These are phyloP conservation scores for Leccinum subgranulosum DNA, from an alignment of 768 basidiomycete species.

Conservation along the genomic window DNA sequence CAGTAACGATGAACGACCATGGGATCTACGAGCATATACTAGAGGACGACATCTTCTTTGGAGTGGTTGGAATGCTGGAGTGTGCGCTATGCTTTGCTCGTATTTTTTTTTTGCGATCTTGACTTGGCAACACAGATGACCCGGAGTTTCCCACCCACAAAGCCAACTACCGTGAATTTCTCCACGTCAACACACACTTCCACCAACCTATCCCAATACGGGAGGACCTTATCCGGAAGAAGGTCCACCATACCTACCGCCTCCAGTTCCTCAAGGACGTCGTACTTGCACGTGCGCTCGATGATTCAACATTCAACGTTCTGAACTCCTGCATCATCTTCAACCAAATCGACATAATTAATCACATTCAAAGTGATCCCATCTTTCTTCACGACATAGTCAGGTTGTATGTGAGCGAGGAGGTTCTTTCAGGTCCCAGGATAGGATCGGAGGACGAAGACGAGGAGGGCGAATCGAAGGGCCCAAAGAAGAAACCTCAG, in stretches of 20 bases:
- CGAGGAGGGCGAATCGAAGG: constrained; percentile 24
- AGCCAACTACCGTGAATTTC: constrained; percentile 94
- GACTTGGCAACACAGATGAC: constrained; percentile 60
- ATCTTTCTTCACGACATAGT: constrained; percentile 78
- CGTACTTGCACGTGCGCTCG: constrained; percentile 89
- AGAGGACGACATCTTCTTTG: constrained; percentile 88
- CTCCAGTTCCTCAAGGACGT: constrained; percentile 98
- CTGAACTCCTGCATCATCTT: constrained; percentile 97
- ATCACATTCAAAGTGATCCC: constrained; percentile 77
- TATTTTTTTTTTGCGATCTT: constrained; percentile 2
- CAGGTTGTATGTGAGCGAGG: constrained; percentile 68
- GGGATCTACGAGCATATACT: constrained; percentile 92
- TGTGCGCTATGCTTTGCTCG: constrained; percentile 54
- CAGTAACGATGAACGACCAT: constrained; percentile 95
- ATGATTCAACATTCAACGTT: constrained; percentile 96
- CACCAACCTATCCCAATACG: constrained; percentile 86
- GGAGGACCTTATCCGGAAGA: constrained; percentile 70
- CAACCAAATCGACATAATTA: constrained; percentile 98
- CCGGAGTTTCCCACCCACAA: constrained; percentile 97
- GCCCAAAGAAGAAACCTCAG: constrained; percentile 37
- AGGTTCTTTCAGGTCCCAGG: constrained; percentile 47
- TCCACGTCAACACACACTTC: constrained; percentile 77
- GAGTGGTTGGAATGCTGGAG: constrained; percentile 95
- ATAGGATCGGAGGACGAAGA: constrained; percentile 30
- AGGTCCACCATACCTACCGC: constrained; percentile 96